Conservation (phyloP, 2,329 filamentous ascomycete genomes). For the Cladosporium sp. region DNA sequence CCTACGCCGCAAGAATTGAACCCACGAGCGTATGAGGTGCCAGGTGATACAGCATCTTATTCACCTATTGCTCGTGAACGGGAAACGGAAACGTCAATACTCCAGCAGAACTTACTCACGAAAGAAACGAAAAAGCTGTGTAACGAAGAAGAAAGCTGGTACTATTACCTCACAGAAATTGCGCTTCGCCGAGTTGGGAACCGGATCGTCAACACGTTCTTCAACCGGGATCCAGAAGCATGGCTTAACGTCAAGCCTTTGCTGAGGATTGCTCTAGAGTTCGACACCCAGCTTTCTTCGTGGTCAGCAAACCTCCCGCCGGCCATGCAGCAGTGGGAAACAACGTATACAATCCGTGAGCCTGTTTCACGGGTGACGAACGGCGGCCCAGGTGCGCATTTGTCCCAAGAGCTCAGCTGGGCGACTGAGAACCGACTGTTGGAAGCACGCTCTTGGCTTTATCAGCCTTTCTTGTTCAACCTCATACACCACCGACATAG, state of each 20-base stretch:
- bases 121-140: slow-evolving; percentile 14
- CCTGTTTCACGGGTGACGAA: neutral
- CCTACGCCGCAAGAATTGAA: slow-evolving; percentile 17
- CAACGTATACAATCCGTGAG: slow-evolving; percentile 9
- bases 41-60: neutral
- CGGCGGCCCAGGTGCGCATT: slow-evolving; percentile 17
- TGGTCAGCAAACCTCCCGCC: slow-evolving; percentile 29
- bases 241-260: slow-evolving; percentile 27
- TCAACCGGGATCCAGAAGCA: slow-evolving; percentile 15
- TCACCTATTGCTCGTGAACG: neutral
- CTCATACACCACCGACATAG: slow-evolving; percentile 20
- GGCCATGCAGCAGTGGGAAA: slow-evolving; percentile 25
- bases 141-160: slow-evolving; percentile 39
- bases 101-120: neutral
- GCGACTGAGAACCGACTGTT: slow-evolving; percentile 26
- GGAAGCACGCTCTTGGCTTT: slow-evolving; percentile 29
- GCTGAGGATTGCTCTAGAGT: slow-evolving; percentile 27
- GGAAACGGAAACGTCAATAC: neutral
- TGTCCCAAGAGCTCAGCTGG: slow-evolving; percentile 28
- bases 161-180: slow-evolving; percentile 44
- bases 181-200: slow-evolving; percentile 41
- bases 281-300: slow-evolving; percentile 26
- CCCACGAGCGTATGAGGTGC: neutral
- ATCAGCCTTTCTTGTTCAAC: slow-evolving; percentile 31
- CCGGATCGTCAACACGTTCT: slow-evolving; percentile 37